Evolutionary conservation across 2,329 filamentous ascomycete genomes (phyloP), one percentile per base, ranked within the genome.

Genomic region (Basipetospora sp.): DNA sequence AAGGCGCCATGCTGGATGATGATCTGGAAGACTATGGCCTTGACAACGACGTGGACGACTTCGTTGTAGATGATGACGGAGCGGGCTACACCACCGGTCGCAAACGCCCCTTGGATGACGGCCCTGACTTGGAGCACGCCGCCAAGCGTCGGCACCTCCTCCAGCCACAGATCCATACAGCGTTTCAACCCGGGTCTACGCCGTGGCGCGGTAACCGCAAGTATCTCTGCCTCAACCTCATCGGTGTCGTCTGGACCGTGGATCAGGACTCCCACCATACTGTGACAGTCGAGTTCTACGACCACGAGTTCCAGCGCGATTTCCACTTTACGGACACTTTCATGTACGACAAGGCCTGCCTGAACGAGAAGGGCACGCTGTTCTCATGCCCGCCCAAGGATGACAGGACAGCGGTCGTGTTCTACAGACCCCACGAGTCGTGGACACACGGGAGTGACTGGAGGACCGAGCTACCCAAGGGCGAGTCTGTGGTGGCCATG

Each of bases 311-410:
- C 42, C 81, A 94, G 54, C 74, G 88, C 34, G 86, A 96, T 55
- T 94, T 94, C 50, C 90, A 96, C 61, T 96, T 98, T 55, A 96
- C 87, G 10, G 90, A 98, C 53, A 88, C 86, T 1, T 94, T 86
- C 53, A 68, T 86, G 4, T 96, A 96, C 58, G 90, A 98, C 60
- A 94, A 94, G 57, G 88, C 90, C 15, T 96, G 88, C 50, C 65
- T 98, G 41, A 77, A 83, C 48, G 81, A 92, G 41, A 77, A 83
- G 40, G 88, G 90, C 13, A 71, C 85, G 1, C 67, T 94, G 1
- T 94, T 94, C 53, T 81, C 86, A 1, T 88, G 82, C 42, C 81
- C 78, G 16, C 75, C 84, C 1, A 68, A 65, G 8, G 69, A 74
- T 22, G 19, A 34, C 19, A 10, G 73, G 77, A 41, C 48, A 56